phyloP scores from a whole-genome alignment of 2,329 filamentous ascomycete genomes.

The Elsinoe fawcettii region DNA sequence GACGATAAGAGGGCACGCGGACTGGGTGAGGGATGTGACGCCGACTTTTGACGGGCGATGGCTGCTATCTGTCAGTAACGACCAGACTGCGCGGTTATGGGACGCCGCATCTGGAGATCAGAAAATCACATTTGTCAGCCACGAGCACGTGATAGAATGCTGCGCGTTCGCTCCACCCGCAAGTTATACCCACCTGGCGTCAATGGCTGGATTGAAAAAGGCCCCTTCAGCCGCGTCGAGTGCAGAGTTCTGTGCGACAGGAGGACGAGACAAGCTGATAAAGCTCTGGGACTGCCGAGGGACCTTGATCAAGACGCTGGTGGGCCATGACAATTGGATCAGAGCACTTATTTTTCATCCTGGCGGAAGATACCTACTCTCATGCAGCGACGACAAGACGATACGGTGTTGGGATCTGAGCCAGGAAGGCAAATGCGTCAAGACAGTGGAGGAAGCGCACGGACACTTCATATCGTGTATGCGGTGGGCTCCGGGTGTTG shows the following conservation, averaged over 20 bases:
- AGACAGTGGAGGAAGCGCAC: conserved; percentile 68
- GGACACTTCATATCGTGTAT: conserved; percentile 80
- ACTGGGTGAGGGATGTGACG: conserved; percentile 85
- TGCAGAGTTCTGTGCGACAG: conserved; percentile 84
- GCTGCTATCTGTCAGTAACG: conserved; percentile 74
- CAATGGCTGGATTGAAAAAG: conserved; percentile 75
- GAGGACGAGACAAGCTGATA: conserved; percentile 83
- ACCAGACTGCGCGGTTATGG: conserved; percentile 77
- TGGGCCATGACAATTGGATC: conserved; percentile 93
- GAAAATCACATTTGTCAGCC: conserved; percentile 73
- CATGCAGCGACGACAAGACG: conserved; percentile 82
- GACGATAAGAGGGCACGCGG: conserved; percentile 76
- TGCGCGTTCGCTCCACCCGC: conserved; percentile 76
- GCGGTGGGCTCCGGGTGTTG: conserved; percentile 73
- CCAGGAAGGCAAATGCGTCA: conserved; percentile 86
- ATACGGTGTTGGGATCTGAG: conserved; percentile 87
- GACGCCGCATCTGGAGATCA: conserved; percentile 68
- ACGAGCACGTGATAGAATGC: conserved; percentile 81
- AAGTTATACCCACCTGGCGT: conserved; percentile 67
- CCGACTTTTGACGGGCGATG: conserved; percentile 77
- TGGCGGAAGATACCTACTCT: conserved; percentile 81
- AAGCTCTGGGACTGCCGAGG: conserved; percentile 82
- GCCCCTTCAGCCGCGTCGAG: conserved; percentile 64
- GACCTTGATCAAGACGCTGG: conserved; percentile 72
- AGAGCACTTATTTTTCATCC: conserved; percentile 81